Percentiles rank a stretch among this genome's conserved stretches.
These are phyloP conservation scores for Annulohypoxylon moriforme DNA, from an alignment of 495 filamentous ascomycete species.

Conservation along the genomic window DNA sequence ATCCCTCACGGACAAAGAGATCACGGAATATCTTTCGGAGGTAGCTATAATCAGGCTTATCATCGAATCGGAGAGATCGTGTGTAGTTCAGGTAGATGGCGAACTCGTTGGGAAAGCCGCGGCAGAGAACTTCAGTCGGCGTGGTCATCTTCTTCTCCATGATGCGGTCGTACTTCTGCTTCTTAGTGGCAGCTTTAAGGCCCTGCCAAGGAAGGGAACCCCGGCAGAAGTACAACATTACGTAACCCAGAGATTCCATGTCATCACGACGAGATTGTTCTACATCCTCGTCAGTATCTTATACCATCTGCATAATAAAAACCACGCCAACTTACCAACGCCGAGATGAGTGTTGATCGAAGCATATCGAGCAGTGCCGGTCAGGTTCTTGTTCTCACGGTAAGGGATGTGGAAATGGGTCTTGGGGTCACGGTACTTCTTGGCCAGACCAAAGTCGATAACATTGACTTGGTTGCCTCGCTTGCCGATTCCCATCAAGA, in stretches of 20 bases:
- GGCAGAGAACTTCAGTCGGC: constrained; percentile 98
- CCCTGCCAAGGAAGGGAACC: constrained; percentile 99
- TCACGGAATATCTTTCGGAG: constrained; percentile 99
- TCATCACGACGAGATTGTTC: constrained; percentile 99
- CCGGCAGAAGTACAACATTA: constrained; percentile 99
- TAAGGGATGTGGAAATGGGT: constrained; percentile 99
- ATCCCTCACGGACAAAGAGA: constrained; percentile 98
- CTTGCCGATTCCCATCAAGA: constrained; percentile 99
- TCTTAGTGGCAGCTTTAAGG: constrained; percentile 99
- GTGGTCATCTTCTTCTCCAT: constrained; percentile 99
- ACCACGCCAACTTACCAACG: constrained; percentile 69
- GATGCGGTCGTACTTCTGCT: constrained; percentile 99
- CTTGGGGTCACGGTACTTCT: constrained; percentile 99
- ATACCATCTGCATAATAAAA: background rate
- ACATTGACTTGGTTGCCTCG: constrained; percentile 99
- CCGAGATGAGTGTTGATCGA: constrained; percentile 99
- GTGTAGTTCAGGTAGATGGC: constrained; percentile 99
- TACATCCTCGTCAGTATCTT: constrained; percentile 53
- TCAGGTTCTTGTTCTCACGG: constrained; percentile 99
- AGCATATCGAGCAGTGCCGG: constrained; percentile 97
- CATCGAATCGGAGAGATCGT: constrained; percentile 96
- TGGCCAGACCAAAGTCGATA: constrained; percentile 98
- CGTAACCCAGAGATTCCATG: constrained; percentile 99
- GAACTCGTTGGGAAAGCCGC: constrained; percentile 99
- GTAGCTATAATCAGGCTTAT: constrained; percentile 99